Base-by-base conservation (phyloP, 2,329 filamentous ascomycete species). In the Aspergillus sp. region DNA sequence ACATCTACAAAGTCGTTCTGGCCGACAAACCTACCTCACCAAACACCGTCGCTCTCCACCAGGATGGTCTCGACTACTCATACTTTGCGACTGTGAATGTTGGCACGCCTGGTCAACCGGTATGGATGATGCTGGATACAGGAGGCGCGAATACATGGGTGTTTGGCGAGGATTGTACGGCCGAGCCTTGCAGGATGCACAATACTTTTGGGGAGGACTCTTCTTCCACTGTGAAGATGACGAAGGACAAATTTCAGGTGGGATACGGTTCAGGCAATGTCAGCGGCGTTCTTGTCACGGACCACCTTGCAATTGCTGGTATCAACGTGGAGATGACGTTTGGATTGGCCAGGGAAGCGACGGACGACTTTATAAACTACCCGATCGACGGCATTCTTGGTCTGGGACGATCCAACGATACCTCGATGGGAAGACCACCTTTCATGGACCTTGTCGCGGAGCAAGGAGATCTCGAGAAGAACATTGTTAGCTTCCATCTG, bases 381-480 rank as follows among this genome's bases (percentile, higher is more conserved):
- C 90, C 91, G 1, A 93, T 96, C 76, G 93, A 97, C 74, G 93
- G 93, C 25, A 96, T 97, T 53, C 80, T 97, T 3, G 93, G 92
- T 4, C 79, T 96, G 25, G 90, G 91, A 17, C 87, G 89, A 68
- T 84, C 84, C 63, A 79, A 82, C 11, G 84, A 84, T 3, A 81
- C 80, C 41, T 84, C 74, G 3, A 73, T 80, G 61, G 72, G 72
- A 3, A 71, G 84, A 5, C 85, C 90, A 22, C 91, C 88, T 49
- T 88, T 95, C 68, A 82, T 95, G 73, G 81, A 89, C 45, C 79
- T 83, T 2, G 77, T 96, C 49, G 80, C 81, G 17, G 70, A 83
- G 1, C 81, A 84, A n/a, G 82, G 84, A 23, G 70, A 85, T 22
- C 79, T 95, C 48, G 70, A 78, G n/a, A 74, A 85, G 5, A 92